phyloP scores from a whole-genome alignment of 495 filamentous ascomycete species.

The Friedmanniomyces simplex region DNA sequence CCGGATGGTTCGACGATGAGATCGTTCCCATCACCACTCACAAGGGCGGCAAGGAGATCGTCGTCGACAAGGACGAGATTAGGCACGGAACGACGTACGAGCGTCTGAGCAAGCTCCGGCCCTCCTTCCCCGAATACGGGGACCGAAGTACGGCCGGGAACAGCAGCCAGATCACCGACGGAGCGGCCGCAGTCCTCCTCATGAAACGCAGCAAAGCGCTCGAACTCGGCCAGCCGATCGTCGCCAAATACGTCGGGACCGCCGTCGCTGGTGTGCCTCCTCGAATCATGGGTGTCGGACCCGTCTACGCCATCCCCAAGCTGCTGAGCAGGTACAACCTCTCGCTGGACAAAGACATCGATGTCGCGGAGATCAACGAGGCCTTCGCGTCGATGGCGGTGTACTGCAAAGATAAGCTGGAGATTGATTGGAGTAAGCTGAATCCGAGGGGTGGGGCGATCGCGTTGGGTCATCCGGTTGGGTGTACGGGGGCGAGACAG shows the following conservation, averaged over 20 bases:
- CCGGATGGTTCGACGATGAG: conserved; percentile 89
- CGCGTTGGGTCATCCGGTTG: conserved; percentile 86
- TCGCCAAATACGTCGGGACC: conserved; percentile 88
- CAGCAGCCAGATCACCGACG: conserved; percentile 89
- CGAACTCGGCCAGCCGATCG: conserved; percentile 78
- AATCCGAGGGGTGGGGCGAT: conserved; percentile 89
- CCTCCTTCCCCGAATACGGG: conserved; percentile 84
- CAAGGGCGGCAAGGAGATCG: conserved; percentile 63
- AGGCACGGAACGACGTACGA: conserved; percentile 86
- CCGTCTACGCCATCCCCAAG: conserved; percentile 89
- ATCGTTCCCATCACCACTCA: conserved; percentile 74
- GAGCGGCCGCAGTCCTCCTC: conserved; percentile 82
- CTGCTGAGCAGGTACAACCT: conserved; percentile 71
- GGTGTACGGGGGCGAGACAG: conserved; percentile 82
- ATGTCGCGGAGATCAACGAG: conserved; percentile 92
- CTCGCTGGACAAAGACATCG: conserved; percentile 58
- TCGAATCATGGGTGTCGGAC: conserved; percentile 94
- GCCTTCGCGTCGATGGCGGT: conserved; percentile 96
- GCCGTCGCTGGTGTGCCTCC: conserved; percentile 84
- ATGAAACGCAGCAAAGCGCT: conserved; percentile 90
- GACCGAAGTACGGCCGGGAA: conserved; percentile 86
- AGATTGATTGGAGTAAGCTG: conserved; percentile 72
- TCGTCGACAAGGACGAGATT: conserved; percentile 76
- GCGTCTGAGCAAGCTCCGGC: conserved; percentile 68
- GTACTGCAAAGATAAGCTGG: conserved; percentile 72